These are phyloP conservation scores for Urtica urens DNA, from an alignment of 306 rosid species.

Conservation along the genomic window DNA sequence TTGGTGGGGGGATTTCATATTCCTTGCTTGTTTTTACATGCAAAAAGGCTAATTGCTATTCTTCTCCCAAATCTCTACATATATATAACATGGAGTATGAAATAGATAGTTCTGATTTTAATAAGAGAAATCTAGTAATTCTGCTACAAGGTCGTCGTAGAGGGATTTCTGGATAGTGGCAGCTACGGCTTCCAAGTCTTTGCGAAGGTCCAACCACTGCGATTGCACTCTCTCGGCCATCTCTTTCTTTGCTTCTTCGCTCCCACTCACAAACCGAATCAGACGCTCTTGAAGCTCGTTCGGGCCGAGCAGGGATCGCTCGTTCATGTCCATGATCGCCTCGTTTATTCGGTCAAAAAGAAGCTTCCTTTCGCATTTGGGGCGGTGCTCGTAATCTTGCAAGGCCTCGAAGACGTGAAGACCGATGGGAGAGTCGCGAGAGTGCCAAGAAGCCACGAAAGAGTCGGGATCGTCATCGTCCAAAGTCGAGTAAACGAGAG, in stretches of 20 bases:
- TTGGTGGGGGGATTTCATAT: too few relatives aligned
- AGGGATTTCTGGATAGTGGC: constrained; percentile 47
- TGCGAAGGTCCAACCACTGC: constrained; percentile 46
- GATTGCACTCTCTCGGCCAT: constrained; percentile 35
- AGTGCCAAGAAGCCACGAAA: constrained; percentile 36
- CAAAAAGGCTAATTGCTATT: too few relatives aligned
- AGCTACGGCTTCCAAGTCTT: constrained; percentile 50
- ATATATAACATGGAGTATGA: too few relatives aligned
- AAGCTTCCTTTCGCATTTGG: constrained; percentile 61
- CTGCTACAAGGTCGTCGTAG: constrained; percentile 61
- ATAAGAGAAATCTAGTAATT: constrained; percentile 31
- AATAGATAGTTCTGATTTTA: too few relatives aligned
- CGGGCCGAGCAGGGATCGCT: constrained; percentile 30
- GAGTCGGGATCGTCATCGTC: constrained; percentile 23
- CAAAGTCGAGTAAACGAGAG: constrained; percentile 44
- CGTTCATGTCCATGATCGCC: constrained; percentile 40
- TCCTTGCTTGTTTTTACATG: too few relatives aligned
- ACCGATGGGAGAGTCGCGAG: constrained; percentile 58
- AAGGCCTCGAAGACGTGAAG: constrained; percentile 50
- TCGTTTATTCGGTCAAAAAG: constrained; percentile 68
- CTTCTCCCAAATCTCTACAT: too few relatives aligned
- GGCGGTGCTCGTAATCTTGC: constrained; percentile 31
- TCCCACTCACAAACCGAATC: constrained; percentile 27
- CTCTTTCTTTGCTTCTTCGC: constrained; percentile 34
- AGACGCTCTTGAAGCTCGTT: constrained; percentile 35